These are phyloP conservation scores for Xanthoconium separans DNA, from an alignment of 1,284 basidiomycete species.

Conservation along the genomic window DNA sequence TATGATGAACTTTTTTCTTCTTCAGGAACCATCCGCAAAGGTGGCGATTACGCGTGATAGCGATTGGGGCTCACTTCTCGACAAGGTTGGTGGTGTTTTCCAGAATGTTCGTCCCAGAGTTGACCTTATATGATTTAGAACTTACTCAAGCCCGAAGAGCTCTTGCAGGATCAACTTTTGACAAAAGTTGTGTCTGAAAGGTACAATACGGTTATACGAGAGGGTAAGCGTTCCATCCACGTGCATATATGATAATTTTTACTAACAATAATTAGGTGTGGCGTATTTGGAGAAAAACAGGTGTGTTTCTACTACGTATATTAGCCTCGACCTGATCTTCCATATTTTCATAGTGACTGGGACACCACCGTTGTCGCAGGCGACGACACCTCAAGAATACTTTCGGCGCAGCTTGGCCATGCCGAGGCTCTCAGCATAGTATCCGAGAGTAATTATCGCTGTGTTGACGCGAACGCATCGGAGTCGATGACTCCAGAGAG, in stretches of 20 bases:
- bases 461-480: constrained; percentile 8
- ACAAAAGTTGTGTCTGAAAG: constrained; percentile 12
- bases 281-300: constrained; percentile 18
- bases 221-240: constrained; percentile 10
- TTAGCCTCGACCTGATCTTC: background rate
- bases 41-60: constrained; percentile 27
- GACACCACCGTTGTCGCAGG: background rate
- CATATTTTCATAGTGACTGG: constrained; percentile 2
- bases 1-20: background rate
- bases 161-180: constrained; percentile 13
- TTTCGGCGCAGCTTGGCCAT: background rate
- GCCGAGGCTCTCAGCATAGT: constrained; percentile 22
- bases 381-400: background rate
- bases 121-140: constrained; percentile 7
- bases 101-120: background rate
- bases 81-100: constrained; percentile 10
- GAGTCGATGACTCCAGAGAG: background rate
- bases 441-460: constrained; percentile 25
- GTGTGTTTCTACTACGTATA: constrained; percentile 5
- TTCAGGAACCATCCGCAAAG: constrained; percentile 23
- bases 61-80: constrained; percentile 19
- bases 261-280: constrained; percentile 18
- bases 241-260: background rate
- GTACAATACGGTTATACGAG: constrained; percentile 6
- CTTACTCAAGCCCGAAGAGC: constrained; percentile 14